These are phyloP conservation scores for Apiotrichum veenhuisii DNA, from an alignment of 1,284 basidiomycete genomes.

Conservation along the genomic window DNA sequence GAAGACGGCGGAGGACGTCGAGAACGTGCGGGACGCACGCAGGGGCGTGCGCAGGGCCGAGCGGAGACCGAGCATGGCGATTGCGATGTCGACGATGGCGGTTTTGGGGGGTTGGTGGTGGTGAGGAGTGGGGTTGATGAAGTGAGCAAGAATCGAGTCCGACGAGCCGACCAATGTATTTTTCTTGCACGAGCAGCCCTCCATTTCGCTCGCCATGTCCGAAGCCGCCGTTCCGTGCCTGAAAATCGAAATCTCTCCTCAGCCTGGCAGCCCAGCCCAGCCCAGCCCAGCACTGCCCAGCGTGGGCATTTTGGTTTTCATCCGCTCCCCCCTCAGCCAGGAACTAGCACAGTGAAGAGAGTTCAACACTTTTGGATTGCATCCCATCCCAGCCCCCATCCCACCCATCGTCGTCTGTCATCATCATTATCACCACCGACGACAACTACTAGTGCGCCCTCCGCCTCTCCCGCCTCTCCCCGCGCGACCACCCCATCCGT, in stretches of 20 bases:
- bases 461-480: neutral
- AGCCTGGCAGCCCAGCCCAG: too few species aligned
- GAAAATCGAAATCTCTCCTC: too few species aligned
- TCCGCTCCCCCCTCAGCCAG: too few species aligned
- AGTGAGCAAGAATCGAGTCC: too few species aligned
- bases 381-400: neutral
- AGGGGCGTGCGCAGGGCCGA: constrained; percentile 6
- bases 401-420: neutral
- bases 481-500: neutral
- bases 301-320: neutral
- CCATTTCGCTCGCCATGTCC: too few species aligned
- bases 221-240: too few species aligned
- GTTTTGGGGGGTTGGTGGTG: neutral
- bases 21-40: constrained; percentile 15
- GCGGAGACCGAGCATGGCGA: constrained; percentile 18
- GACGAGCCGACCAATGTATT: too few species aligned
- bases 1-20: constrained; percentile 12
- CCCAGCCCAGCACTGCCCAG: too few species aligned
- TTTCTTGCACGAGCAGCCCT: too few species aligned
- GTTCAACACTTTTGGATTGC: too few species aligned
- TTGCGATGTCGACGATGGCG: too few species aligned
- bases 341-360: neutral
- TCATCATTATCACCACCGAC: neutral
- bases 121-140: neutral
- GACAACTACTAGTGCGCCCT: neutral